Evolutionary conservation across 2,329 filamentous ascomycete genomes (phyloP).

Genomic region (Sclerotinia borealis): DNA sequence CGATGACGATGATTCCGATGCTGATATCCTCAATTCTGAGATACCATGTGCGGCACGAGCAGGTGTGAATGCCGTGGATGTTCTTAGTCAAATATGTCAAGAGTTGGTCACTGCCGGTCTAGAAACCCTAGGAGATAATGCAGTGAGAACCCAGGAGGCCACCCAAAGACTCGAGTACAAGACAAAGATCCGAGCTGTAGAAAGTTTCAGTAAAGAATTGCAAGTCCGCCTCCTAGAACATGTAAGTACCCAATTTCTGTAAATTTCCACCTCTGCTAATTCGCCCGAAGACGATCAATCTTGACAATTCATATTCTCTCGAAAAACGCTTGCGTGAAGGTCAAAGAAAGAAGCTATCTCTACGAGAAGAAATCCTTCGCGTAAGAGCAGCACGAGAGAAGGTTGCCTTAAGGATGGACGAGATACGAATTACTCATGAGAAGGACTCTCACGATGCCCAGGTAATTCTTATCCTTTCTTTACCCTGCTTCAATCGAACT

Average conservation of each 20-base stretch:
- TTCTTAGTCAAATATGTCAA: conserved; percentile 54
- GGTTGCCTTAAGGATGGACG: conserved; percentile 56
- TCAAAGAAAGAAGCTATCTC: conserved; percentile 48
- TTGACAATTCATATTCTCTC: conserved; percentile 53
- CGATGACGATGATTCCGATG: conserved; percentile 38
- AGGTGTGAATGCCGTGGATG: conserved; percentile 57
- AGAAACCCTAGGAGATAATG: conserved; percentile 41
- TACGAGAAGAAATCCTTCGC: conserved; percentile 55
- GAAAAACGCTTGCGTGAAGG: conserved; percentile 51
- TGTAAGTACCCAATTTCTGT: conserved; percentile 37
- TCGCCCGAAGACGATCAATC: conserved; percentile 45
- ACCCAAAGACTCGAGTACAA: conserved; percentile 47
- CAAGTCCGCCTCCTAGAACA: conserved; percentile 51
- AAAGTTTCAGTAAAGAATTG: conserved; percentile 53
- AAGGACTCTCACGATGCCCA: conserved; percentile 45
- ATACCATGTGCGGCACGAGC: conserved; percentile 48
- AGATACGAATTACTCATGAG: conserved; percentile 54
- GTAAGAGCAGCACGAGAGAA: conserved; percentile 55
- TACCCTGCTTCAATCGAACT: background rate
- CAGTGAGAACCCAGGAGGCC: conserved; percentile 38
- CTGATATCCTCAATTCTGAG: conserved; percentile 43
- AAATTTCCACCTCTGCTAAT: conserved; percentile 13
- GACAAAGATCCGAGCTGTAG: conserved; percentile 50
- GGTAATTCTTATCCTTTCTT: conserved; percentile 33
- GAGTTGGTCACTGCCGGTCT: conserved; percentile 51